Evolutionary conservation across 1,284 basidiomycete species (phyloP), one percentile per base, ranked within the genome.

Genomic region (Leccinum pachyderme): DNA sequence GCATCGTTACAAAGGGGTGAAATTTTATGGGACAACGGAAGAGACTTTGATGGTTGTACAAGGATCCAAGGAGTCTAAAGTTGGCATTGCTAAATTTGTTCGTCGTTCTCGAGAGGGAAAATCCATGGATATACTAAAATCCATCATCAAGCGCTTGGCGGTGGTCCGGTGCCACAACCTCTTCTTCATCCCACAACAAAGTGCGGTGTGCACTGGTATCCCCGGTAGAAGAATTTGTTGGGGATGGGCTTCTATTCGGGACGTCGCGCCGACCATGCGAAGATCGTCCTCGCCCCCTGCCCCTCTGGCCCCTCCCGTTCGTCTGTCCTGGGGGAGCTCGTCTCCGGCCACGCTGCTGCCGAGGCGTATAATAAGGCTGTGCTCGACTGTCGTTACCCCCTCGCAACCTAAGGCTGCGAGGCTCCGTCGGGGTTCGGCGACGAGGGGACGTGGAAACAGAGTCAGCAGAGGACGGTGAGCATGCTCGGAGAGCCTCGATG

Each of bases 401-500:
- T 5, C 39, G 57, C 52, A 48, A 47, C 45, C 50, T 46, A 41
- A 50, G 27, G 28, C 47, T 51, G 22, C 47, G 59, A 7, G 57
- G 55, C 24, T 54, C 61, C 18, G 46, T 57, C 5, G 59, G 56
- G 25, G 55, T 43, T 29, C 52, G 57, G 28, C 52, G 47, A 35
- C 45, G 47, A 46, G 33, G 18, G 8, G 55, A 11, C 0, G 49
- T 7, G 5, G 61, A 54, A 33, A 25, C 9, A 7, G 44, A 45
- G 29, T 59, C 54, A 4, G 56, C 47, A 18, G 64, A 51, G 25
- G 67, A 51, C 9, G 55, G 53, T 4, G 54, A 49, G 3, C 8
- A 27, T 12, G 44, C n/a, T 43, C 48, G 57, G 4, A 70, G 55
- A 6, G 54, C 57, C 46, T 63, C 66, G 0, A 63, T 63, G 12